Base-by-base conservation (phyloP, 495 filamentous ascomycete genomes). In the Penicillium samsonianum region DNA sequence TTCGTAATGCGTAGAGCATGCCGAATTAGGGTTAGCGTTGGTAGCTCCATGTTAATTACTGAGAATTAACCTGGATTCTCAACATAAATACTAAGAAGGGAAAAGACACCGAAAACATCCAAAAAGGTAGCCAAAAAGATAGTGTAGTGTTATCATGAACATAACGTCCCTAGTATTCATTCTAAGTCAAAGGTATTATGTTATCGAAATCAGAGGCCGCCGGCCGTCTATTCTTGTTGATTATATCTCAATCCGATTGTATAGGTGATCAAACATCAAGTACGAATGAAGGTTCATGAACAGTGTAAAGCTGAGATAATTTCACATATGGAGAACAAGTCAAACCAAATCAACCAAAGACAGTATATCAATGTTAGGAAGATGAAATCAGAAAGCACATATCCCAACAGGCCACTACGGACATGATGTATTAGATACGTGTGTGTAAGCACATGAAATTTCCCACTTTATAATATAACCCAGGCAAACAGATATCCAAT, bases 401-500 rank as follows among this genome's bases (percentile, higher is more conserved):
- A 33, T 10, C 10, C 30, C 30, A 25, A 25, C 23, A 12, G 5
- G 44, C 23, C 16, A 47, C 38, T 16, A n/a, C n/a, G n/a, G 10
- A 33, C 11, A 33, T 33, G 9, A 33, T 12, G 30, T 10, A 11
- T 11, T 37, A n/a, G 14, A 37, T 7, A 8, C n/a, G n/a, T 6
- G 7, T n/a, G n/a, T 7, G 14, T 2, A 37, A 37, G 14, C 46
- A 48, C 45, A 33, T 48, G 45, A 1, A 20, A 33, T 19, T 20
- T 20, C n/a, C 16, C 7, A 17, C 35, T 38, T 22, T 19, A 30
- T n/a, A 41, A 45, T 35, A 49, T 41, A 7, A 11, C 20, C 44
- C 45, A 58, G 41, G 41, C 55, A 52, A 47, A 40, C 25, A 12
- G 37, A 43, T 58, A 52, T 40, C 12, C 41, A 14, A 33, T 3